Evolutionary conservation across 1,139 yeast genomes (phyloP), one percentile per base, ranked within the genome.

Genomic region (Geotrichum citri-aurantii): DNA sequence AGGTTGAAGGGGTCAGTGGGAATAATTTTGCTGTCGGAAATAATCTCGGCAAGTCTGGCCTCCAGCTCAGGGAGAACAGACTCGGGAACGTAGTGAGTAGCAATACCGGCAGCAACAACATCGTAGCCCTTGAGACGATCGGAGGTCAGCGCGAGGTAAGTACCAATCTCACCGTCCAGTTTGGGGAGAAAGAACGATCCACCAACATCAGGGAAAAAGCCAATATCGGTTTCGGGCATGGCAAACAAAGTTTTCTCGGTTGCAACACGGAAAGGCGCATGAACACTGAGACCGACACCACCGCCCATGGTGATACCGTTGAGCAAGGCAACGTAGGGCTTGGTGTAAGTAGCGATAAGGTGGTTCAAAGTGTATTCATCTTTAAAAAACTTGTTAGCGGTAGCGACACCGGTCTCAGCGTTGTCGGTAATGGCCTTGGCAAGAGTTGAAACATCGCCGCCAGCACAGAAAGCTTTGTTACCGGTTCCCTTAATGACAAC

Each of bases 301-400:
- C 99, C 99, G 59, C 99, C 99, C 97, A 93, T 90, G 49, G 95
- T 90, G 68, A 93, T 90, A 37, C 98, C 98, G 69, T 93, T 86
- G 84, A 88, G 86, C 50, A 91, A 70, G 0, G 96, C 79, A 19
- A 93, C 84, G 64, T 88, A 81, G 1, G 99, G 98, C 75, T 91
- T 93, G 61, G 85, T 78, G 70, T 83, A 90, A 19, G 95, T 85
- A 21, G 96, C 86, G 65, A 92, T 79, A 60, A 86, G 77, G 68
- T 86, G 89, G 75, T 93, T 86, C 69, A 93, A 77, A 63, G 86
- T 83, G 75, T 93, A 93, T 74, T 93, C 99, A 62, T 79, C 73
- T 63, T 83, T 82, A 75, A 93, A 93, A 73, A 88, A 88, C 62
- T 81, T 81, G 49, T 84, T 72, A 2, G 91, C 83, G 14, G 65